phyloP scores from a whole-genome alignment of 768 basidiomycete genomes.

The Sporobolomyces roseus region DNA sequence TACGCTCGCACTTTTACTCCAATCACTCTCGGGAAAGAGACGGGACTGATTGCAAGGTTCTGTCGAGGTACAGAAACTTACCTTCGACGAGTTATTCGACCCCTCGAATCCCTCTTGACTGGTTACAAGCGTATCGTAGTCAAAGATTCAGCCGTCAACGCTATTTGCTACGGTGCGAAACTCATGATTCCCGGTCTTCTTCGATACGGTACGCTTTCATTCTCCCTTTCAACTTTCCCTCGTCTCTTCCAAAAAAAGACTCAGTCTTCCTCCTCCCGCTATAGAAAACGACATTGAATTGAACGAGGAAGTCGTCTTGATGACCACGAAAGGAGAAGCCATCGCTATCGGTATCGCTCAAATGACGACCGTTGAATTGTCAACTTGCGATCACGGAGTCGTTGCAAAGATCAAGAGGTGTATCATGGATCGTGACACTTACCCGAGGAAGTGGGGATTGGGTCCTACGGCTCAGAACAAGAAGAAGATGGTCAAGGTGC shows the following conservation, averaged over 20 bases:
- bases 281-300: slow-evolving; percentile 79
- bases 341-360: slow-evolving; percentile 53
- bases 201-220: slow-evolving; percentile 62
- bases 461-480: slow-evolving; percentile 98
- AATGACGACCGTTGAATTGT: slow-evolving; percentile 97
- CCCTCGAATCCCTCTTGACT: slow-evolving; percentile 85
- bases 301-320: slow-evolving; percentile 92
- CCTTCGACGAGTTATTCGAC: slow-evolving; percentile 87
- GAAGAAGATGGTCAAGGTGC: slow-evolving; percentile 65
- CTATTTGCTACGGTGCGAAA: slow-evolving; percentile 98
- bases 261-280: background rate
- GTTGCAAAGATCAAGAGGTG: slow-evolving; percentile 99
- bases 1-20: too few relatives aligned
- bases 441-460: slow-evolving; percentile 95
- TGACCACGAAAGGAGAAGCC: slow-evolving; percentile 89
- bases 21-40: too few relatives aligned
- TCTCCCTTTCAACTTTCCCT: background rate
- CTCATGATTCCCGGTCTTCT: slow-evolving; percentile 98
- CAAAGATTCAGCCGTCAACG: slow-evolving; percentile 98
- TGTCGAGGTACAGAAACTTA: slow-evolving; percentile 68
- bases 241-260: background rate
- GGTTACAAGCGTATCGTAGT: slow-evolving; percentile 99
- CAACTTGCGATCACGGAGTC: slow-evolving; percentile 96
- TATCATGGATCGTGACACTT: slow-evolving; percentile 99
- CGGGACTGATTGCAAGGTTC: too few relatives aligned